Conservation (phyloP, 2,329 filamentous ascomycete species). For the Amesomyces nigricolor region DNA sequence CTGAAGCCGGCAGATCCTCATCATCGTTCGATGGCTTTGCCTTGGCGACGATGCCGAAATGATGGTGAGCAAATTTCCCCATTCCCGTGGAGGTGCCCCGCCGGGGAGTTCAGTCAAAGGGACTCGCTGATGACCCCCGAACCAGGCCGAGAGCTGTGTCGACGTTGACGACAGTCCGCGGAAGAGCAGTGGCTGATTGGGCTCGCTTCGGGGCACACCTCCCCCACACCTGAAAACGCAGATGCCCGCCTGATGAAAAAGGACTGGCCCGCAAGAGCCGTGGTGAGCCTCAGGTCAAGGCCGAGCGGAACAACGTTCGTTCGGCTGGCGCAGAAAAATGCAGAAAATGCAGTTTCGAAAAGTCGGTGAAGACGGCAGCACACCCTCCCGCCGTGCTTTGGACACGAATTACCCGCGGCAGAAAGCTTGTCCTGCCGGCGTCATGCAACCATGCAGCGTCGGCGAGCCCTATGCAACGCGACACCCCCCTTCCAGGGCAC, state of each 20-base stretch:
- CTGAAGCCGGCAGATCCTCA: background rate
- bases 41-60: background rate
- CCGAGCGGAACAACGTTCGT: slow-evolving; percentile 1
- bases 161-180: too few relatives aligned
- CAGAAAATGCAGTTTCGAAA: slow-evolving; percentile 17
- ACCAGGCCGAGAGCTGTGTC: too few relatives aligned
- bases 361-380: slow-evolving; percentile 19
- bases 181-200: too few relatives aligned
- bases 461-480: slow-evolving; percentile 21
- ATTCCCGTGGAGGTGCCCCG: background rate
- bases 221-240: background rate
- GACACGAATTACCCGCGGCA: slow-evolving; percentile 6
- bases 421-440: slow-evolving; percentile 4
- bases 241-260: background rate
- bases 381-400: slow-evolving; percentile 16
- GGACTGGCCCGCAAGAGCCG: background rate
- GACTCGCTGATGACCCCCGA: too few relatives aligned
- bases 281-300: background rate
- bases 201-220: background rate
- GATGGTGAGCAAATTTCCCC: background rate
- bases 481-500: slow-evolving; percentile 8
- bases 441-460: slow-evolving; percentile 1
- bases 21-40: slow-evolving; percentile 1
- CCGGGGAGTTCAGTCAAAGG: background rate
- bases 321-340: background rate